These are phyloP conservation scores for Scleroderma citrinum DNA, from an alignment of 768 basidiomycete species.

Conservation along the genomic window DNA sequence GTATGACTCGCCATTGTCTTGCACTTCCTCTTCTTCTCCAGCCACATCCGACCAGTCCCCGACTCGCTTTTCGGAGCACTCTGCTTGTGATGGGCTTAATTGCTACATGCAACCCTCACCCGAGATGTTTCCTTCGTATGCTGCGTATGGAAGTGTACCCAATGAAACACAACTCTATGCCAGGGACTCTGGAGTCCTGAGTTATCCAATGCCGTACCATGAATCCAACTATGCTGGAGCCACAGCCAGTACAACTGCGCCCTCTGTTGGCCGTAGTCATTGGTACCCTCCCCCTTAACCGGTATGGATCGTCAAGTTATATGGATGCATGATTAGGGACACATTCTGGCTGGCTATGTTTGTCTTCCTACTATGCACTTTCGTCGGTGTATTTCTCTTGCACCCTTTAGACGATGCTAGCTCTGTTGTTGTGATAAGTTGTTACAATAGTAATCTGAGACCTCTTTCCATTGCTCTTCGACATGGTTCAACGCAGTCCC, in stretches of 20 bases:
- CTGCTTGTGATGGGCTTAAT: conserved; percentile 3
- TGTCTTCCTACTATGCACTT: too few species aligned
- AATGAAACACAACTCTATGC: background rate
- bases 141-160: background rate
- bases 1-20: conserved; percentile 16
- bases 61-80: conserved; percentile 9
- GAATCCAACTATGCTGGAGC: background rate
- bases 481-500: conserved; percentile 17
- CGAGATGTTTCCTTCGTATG: background rate
- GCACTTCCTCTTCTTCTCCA: conserved; percentile 20
- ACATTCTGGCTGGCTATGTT: background rate
- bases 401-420: too few species aligned
- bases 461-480: background rate
- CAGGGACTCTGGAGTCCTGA: background rate
- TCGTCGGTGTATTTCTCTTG: too few species aligned
- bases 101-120: background rate
- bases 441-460: background rate
- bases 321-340: background rate
- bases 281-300: background rate
- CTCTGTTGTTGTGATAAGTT: background rate
- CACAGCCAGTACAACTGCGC: background rate
- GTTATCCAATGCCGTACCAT: background rate
- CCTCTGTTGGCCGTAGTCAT: conserved; percentile 3
- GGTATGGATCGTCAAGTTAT: background rate
- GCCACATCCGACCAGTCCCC: conserved; percentile 19